A percentile compares a stretch with the other conserved stretches of the same genome.
These are phyloP conservation scores for Flaveria linearis DNA, from an alignment of 129 eudicot genomes.

Conservation along the genomic window DNA sequence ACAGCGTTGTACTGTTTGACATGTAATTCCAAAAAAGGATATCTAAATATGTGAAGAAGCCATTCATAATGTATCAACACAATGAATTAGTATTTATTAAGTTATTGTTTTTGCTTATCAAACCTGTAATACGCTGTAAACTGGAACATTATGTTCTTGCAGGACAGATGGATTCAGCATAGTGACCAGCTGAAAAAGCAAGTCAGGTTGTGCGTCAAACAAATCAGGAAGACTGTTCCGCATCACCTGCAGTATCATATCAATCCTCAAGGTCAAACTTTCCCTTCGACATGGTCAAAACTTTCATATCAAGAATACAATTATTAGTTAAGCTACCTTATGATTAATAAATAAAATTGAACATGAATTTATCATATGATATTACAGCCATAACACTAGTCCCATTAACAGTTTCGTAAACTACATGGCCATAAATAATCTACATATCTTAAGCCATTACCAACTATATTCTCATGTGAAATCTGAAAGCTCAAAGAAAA, in stretches of 20 bases:
- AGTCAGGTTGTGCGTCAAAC: constrained; percentile 95
- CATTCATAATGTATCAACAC: not conserved
- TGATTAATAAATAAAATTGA: not conserved
- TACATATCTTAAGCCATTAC: not conserved
- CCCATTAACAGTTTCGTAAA: not conserved
- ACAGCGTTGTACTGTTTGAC: not conserved
- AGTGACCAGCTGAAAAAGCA: constrained; percentile 96
- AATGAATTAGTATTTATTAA: not conserved
- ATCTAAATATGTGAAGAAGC: constrained; percentile 2
- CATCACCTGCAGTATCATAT: constrained; percentile 73
- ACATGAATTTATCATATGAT: not conserved
- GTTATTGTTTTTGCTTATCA: constrained; percentile 23
- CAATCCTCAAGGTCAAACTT: constrained; percentile 20
- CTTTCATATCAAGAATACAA: constrained; percentile 9
- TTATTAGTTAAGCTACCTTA: constrained; percentile 9
- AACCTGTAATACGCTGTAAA: constrained; percentile 91
- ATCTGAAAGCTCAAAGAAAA: not conserved
- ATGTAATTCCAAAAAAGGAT: not conserved
- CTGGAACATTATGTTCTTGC: constrained; percentile 84
- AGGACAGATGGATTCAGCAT: constrained; percentile 96
- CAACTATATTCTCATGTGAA: not conserved
- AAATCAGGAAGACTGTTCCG: constrained; percentile 86
- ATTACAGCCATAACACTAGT: not conserved
- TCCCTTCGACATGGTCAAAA: constrained; percentile 3
- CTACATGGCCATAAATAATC: not conserved